These are phyloP conservation scores for Cryphonectria radicalis DNA, from an alignment of 2,329 filamentous ascomycete species.

Conservation along the genomic window DNA sequence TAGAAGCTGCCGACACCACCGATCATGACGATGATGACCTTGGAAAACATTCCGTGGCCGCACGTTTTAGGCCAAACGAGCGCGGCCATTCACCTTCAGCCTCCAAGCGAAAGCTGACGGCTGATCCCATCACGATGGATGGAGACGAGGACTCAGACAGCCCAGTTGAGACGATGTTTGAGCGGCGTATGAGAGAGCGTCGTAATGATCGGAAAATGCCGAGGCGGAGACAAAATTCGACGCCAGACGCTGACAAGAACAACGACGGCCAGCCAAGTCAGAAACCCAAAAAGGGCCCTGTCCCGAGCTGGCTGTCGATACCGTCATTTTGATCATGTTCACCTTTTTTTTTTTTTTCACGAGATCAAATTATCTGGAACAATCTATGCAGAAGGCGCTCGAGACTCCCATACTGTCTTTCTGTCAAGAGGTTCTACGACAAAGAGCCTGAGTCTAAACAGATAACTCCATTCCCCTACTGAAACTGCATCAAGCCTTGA, in stretches of 20 bases:
- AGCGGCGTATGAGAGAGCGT: constrained; percentile 20
- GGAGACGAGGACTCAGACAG: constrained; percentile 20
- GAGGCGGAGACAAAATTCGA: background rate
- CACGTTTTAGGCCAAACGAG: background rate
- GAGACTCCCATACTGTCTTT: background rate
- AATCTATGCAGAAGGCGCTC: background rate
- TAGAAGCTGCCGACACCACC: background rate
- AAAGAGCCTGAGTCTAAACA: background rate
- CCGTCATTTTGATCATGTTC: constrained; percentile 2
- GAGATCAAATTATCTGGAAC: background rate
- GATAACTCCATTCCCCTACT: background rate
- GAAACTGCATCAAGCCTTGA: constrained; percentile 36
- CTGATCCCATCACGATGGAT: background rate
- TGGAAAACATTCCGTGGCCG: background rate
- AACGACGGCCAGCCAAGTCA: constrained; percentile 4
- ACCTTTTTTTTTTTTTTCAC: background rate
- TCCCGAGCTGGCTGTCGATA: background rate
- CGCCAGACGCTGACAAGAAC: background rate
- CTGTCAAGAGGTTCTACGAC: background rate
- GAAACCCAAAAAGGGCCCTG: background rate
- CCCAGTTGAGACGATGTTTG: constrained; percentile 22
- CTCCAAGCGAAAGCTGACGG: background rate
- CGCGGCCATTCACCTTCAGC: background rate
- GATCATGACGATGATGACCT: background rate
- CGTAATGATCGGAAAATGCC: constrained; percentile 1